A percentile compares a stretch with the other conserved stretches of the same genome.
phyloP scores from a whole-genome alignment of 208 protist species.

The Entamoeba nuttalli region DNA sequence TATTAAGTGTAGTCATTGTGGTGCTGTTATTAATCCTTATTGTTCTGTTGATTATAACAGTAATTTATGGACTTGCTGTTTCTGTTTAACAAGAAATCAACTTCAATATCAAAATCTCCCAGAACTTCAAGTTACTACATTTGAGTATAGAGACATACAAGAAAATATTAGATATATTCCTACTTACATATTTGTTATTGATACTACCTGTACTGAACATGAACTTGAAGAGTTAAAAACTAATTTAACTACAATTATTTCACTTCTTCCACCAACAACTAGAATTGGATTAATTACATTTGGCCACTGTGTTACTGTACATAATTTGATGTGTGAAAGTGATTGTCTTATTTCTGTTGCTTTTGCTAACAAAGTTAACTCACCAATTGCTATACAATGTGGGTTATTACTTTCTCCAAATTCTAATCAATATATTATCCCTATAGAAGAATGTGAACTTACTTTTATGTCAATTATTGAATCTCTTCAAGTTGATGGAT shows the following conservation, averaged over 20 bases:
- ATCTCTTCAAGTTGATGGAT: background rate
- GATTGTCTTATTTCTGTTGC: background rate
- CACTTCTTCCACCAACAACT: background rate
- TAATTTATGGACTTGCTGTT: background rate
- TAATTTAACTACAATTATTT: background rate
- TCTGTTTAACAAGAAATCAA: background rate
- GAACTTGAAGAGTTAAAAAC: background rate
- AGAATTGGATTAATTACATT: conserved; percentile 15
- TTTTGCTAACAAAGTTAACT: background rate
- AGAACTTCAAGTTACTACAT: background rate
- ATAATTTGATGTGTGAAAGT: background rate
- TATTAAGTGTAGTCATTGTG: background rate
- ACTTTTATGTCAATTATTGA: background rate
- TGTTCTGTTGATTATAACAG: background rate
- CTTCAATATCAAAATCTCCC: background rate
- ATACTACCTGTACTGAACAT: background rate
- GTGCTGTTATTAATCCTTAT: background rate
- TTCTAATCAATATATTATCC: background rate
- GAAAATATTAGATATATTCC: background rate
- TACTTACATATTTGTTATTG: conserved; percentile 20
- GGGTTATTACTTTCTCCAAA: background rate
- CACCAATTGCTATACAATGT: background rate
- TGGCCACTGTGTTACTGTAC: background rate
- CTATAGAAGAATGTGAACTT: background rate
- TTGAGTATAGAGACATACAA: background rate